Percentiles rank a stretch among this genome's conserved stretches.
These are phyloP conservation scores for Oldenlandia corymbosa DNA, from an alignment of 257 asterid genomes.

Conservation along the genomic window DNA sequence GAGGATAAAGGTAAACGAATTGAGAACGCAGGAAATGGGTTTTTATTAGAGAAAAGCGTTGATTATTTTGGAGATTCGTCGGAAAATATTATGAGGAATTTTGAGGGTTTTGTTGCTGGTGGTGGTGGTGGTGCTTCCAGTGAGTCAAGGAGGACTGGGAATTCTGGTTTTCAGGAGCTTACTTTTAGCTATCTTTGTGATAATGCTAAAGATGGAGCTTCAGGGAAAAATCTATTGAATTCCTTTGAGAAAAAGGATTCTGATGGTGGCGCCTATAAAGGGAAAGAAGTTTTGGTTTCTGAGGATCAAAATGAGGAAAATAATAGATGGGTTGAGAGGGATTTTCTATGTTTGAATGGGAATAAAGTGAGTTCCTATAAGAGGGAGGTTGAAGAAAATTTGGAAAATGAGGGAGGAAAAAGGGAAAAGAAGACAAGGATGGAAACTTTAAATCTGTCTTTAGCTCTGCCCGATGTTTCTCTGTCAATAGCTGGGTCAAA, in stretches of 20 bases:
- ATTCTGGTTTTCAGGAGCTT: conserved; percentile 61
- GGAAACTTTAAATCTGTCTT: conserved; percentile 75
- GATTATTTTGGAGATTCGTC: conserved; percentile 48
- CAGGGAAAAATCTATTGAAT: conserved; percentile 44
- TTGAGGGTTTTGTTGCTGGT: conserved; percentile 26
- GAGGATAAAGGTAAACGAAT: conserved; percentile 31
- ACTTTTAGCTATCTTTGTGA: conserved; percentile 86
- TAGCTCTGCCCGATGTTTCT: conserved; percentile 74
- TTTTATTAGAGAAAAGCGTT: conserved; percentile 42
- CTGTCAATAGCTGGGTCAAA: conserved; percentile 71
- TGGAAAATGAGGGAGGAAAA: conserved; percentile 41
- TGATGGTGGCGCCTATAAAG: conserved; percentile 44
- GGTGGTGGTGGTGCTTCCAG: conserved; percentile 19
- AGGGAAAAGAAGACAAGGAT: conserved; percentile 69
- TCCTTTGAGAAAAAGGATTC: conserved; percentile 38
- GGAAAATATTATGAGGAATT: conserved; percentile 40
- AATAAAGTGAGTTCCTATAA: conserved; percentile 43
- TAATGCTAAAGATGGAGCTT: conserved; percentile 46
- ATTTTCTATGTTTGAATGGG: conserved; percentile 69
- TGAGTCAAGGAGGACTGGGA: conserved; percentile 32
- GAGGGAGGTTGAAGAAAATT: conserved; percentile 53
- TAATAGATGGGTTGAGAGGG: conserved; percentile 64
- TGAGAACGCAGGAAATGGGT: conserved; percentile 41
- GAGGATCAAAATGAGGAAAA: conserved; percentile 60
- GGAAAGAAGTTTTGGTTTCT: conserved; percentile 52